Evolutionary conservation across 768 basidiomycete genomes (phyloP).

Genomic region (Sarcodon aspratus): DNA sequence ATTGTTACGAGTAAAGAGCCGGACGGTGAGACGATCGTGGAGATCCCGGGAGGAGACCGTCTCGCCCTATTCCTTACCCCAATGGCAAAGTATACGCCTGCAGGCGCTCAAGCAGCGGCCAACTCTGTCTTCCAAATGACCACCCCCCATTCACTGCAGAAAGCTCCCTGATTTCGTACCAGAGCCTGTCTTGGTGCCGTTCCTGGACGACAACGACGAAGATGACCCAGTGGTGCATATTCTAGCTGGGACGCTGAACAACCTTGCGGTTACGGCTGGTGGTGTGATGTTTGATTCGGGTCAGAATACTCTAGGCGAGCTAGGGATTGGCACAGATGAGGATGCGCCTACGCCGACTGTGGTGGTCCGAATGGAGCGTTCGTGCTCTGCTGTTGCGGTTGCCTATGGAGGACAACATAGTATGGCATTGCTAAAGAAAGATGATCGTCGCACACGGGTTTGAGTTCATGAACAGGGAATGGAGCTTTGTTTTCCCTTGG

Average conservation of each 20-base stretch:
- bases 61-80: conserved; percentile 83
- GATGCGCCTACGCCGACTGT: conserved; percentile 51
- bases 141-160: conserved; percentile 51
- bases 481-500: too few relatives aligned
- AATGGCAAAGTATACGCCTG: conserved; percentile 79
- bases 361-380: conserved; percentile 66
- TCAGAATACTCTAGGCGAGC: conserved; percentile 63
- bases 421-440: conserved; percentile 60
- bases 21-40: conserved; percentile 39
- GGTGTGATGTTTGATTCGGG: conserved; percentile 74
- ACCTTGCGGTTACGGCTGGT: conserved; percentile 52
- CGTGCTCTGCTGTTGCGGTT: conserved; percentile 52
- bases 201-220: conserved; percentile 33
- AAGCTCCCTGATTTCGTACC: conserved; percentile 46
- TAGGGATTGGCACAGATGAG: conserved; percentile 43
- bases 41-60: conserved; percentile 78
- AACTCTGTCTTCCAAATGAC: conserved; percentile 69
- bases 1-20: conserved; percentile 52
- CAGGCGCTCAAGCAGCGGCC: conserved; percentile 75
- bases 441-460: conserved; percentile 10
- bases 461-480: too few relatives aligned
- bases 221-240: conserved; percentile 57
- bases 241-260: conserved; percentile 59
- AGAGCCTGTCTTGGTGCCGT: conserved; percentile 53
- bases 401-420: conserved; percentile 77